Percentiles rank a stretch among this genome's conserved stretches.
These are phyloP conservation scores for Euryodendron excelsum DNA, from an alignment of 148 eudicot species.

Conservation along the genomic window DNA sequence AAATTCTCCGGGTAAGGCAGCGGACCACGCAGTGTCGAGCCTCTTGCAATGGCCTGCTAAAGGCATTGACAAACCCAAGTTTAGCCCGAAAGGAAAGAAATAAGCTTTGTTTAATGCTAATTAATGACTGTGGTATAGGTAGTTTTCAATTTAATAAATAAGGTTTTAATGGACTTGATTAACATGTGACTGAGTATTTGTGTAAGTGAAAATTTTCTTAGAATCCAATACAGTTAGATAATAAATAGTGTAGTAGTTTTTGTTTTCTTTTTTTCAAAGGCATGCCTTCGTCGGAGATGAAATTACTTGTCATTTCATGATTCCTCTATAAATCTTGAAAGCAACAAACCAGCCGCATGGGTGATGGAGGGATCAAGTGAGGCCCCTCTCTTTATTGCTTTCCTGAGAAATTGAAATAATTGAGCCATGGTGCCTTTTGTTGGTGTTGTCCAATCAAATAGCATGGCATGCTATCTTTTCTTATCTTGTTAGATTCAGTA, in stretches of 20 bases:
- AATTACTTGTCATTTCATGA: background rate
- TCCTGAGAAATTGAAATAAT: background rate
- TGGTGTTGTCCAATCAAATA: conserved; percentile 9
- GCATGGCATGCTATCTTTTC: background rate
- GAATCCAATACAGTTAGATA: background rate
- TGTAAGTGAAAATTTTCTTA: background rate
- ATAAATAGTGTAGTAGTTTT: background rate
- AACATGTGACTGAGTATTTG: too few relatives aligned
- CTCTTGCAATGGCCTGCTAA: too few relatives aligned
- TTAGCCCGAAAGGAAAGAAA: too few relatives aligned
- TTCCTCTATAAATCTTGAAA: background rate
- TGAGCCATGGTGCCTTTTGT: background rate
- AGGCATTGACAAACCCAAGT: too few relatives aligned
- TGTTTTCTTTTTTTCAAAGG: background rate
- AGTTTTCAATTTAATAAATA: too few relatives aligned
- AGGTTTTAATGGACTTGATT: too few relatives aligned
- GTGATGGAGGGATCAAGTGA: background rate
- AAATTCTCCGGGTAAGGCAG: too few relatives aligned
- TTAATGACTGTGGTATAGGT: too few relatives aligned
- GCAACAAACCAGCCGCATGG: background rate
- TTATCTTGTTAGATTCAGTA: background rate
- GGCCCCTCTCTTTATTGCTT: background rate
- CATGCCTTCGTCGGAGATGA: background rate
- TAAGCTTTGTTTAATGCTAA: too few relatives aligned
- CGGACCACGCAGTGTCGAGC: too few relatives aligned